Conservation (phyloP, 192 early-diverging fungal genomes). For the Coemansia sp. region DNA sequence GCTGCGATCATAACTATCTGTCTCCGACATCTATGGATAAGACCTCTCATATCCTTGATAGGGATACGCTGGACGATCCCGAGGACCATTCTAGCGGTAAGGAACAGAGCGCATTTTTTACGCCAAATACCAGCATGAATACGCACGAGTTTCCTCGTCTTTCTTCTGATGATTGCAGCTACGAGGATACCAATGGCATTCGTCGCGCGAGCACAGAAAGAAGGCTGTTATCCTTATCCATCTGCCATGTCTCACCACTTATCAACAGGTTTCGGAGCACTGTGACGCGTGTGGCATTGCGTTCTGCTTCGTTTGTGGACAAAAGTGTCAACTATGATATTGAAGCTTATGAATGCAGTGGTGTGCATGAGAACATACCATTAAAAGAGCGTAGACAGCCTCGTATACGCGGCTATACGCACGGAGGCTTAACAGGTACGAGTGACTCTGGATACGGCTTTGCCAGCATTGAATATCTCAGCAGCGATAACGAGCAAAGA, state of each 20-base stretch:
- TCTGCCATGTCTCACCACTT: conserved; percentile 15
- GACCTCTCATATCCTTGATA: background rate
- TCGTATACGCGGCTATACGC: background rate
- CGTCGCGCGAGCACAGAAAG: background rate
- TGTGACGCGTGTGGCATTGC: conserved; percentile 21
- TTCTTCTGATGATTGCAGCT: conserved; percentile 5
- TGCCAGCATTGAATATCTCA: background rate
- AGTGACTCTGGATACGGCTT: background rate
- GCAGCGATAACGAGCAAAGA: background rate
- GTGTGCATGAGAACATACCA: background rate
- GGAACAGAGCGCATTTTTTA: background rate
- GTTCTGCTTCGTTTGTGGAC: conserved; percentile 34
- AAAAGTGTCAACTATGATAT: conserved; percentile 31
- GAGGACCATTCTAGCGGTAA: background rate
- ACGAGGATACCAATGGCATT: background rate
- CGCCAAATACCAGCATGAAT: background rate
- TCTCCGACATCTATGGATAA: background rate
- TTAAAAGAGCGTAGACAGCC: background rate
- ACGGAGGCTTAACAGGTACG: background rate
- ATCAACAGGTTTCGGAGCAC: conserved; percentile 23
- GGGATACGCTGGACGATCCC: background rate
- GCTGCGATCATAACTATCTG: background rate
- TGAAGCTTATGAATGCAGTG: conserved; percentile 11
- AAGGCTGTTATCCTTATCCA: conserved; percentile 4
- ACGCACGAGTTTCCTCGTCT: conserved; percentile 27